These are phyloP conservation scores for Globisporangium acanthophoron DNA, from an alignment of 352 stramenopile species.

Conservation along the genomic window DNA sequence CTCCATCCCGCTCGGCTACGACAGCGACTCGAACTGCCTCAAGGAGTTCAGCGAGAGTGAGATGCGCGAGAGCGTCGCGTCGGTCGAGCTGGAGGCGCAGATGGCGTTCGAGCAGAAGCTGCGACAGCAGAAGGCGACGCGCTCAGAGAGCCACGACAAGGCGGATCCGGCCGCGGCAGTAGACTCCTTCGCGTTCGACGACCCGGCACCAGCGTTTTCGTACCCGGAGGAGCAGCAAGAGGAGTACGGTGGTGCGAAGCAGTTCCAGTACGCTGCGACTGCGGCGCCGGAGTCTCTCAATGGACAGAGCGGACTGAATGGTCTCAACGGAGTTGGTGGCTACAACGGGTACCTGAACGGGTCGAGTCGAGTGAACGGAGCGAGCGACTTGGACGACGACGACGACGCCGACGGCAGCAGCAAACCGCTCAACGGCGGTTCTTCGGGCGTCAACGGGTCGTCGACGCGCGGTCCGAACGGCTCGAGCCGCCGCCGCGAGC, in stretches of 20 bases:
- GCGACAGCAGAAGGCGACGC: conserved; percentile 27
- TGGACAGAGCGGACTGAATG: conserved; percentile 8
- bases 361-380: conserved; percentile 1
- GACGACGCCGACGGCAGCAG: conserved; percentile 16
- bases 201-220: conserved; percentile 5
- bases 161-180: not conserved
- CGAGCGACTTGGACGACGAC: not conserved
- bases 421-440: conserved; percentile 8
- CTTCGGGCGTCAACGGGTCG: conserved; percentile 21
- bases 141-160: conserved; percentile 5
- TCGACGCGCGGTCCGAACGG: conserved; percentile 18
- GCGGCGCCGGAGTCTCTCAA: not conserved
- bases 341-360: conserved; percentile 6
- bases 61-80: conserved; percentile 67
- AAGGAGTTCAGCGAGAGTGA: conserved; percentile 55
- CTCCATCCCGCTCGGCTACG: conserved; percentile 83
- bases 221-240: conserved; percentile 8
- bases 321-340: not conserved
- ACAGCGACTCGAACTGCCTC: conserved; percentile 56
- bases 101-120: conserved; percentile 73
- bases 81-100: conserved; percentile 69
- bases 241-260: not conserved
- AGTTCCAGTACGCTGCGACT: conserved; percentile 7
- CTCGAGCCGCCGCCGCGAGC: conserved; percentile 29
- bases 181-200: not conserved